Conservation (phyloP, 2,329 filamentous ascomycete species). For the Calonectria pseudoreteaudii region DNA sequence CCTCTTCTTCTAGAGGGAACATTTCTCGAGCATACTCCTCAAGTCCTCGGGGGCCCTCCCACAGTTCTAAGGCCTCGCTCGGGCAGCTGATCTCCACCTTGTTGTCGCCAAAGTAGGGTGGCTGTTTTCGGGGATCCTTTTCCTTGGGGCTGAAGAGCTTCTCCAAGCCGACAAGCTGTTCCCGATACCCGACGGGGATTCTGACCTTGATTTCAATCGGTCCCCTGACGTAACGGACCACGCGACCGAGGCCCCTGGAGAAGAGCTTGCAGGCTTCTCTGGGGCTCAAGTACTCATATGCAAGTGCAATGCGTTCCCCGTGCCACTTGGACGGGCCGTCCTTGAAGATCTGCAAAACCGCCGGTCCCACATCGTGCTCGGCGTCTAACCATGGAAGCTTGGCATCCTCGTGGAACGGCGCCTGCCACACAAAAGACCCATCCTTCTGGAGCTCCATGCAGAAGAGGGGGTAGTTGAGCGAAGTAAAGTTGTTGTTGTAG, state of each 20-base stretch:
- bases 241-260: slow-evolving; percentile 79
- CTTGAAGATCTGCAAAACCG: slow-evolving; percentile 94
- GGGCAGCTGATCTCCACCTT: slow-evolving; percentile 74
- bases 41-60: slow-evolving; percentile 90
- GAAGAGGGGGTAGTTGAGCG: slow-evolving; percentile 90
- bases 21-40: slow-evolving; percentile 96
- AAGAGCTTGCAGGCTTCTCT: slow-evolving; percentile 85
- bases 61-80: slow-evolving; percentile 81
- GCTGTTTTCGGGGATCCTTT: slow-evolving; percentile 66
- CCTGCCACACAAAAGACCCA: slow-evolving; percentile 91
- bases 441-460: slow-evolving; percentile 91
- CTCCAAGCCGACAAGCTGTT: slow-evolving; percentile 81
- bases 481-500: slow-evolving; percentile 99
- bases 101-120: slow-evolving; percentile 71
- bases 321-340: slow-evolving; percentile 90
- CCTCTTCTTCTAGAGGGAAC: slow-evolving; percentile 93
- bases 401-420: slow-evolving; percentile 90
- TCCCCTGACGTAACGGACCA: slow-evolving; percentile 81
- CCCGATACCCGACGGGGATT: slow-evolving; percentile 87
- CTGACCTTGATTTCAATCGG: slow-evolving; percentile 87
- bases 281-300: slow-evolving; percentile 90
- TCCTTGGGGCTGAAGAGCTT: slow-evolving; percentile 67
- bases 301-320: slow-evolving; percentile 81
- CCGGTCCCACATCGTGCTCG: slow-evolving; percentile 94
- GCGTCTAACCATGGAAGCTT: slow-evolving; percentile 96